Percentiles rank a stretch among this genome's conserved stretches.
Conservation (phyloP, 2,329 filamentous ascomycete genomes). For the Aureobasidium leucospermi region DNA sequence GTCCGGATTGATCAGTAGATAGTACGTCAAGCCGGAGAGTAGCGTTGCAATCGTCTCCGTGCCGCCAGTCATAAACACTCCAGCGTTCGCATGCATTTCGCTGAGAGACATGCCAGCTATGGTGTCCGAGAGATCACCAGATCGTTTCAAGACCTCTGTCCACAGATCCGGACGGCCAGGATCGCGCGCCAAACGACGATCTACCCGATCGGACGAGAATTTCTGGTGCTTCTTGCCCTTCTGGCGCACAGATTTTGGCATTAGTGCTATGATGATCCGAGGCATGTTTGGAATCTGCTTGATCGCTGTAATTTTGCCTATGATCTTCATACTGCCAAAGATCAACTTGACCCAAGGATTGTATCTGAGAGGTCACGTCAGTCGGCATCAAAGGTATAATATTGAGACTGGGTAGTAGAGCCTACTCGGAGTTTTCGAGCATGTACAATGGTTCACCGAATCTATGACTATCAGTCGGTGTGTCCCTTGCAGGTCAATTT, state of each 20-base stretch:
- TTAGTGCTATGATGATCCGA: background rate
- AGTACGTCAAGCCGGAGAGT: conserved; percentile 31
- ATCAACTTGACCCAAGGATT: conserved; percentile 14
- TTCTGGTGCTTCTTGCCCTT: conserved; percentile 1
- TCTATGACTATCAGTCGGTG: background rate
- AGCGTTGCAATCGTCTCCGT: conserved; percentile 34
- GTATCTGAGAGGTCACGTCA: background rate
- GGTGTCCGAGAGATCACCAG: conserved; percentile 16
- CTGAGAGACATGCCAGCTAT: conserved; percentile 19
- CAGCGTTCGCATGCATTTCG: conserved; percentile 29
- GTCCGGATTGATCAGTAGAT: conserved; percentile 34
- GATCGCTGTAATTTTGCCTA: background rate
- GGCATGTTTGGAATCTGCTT: conserved; percentile 2
- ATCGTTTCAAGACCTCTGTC: conserved; percentile 14
- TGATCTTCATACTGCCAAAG: conserved; percentile 12
- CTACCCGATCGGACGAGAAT: conserved; percentile 19
- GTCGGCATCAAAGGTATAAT: background rate
- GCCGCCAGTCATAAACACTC: conserved; percentile 30
- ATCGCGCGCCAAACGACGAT: conserved; percentile 21
- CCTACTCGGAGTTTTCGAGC: conserved; percentile 18
- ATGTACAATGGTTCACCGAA: conserved; percentile 29
- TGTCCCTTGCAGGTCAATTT: too few relatives aligned
- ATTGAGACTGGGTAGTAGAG: background rate
- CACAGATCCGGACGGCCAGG: conserved; percentile 23
- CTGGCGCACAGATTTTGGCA: background rate